Base-by-base conservation (phyloP, 208 protist genomes). In the Zelonia costaricensis region DNA sequence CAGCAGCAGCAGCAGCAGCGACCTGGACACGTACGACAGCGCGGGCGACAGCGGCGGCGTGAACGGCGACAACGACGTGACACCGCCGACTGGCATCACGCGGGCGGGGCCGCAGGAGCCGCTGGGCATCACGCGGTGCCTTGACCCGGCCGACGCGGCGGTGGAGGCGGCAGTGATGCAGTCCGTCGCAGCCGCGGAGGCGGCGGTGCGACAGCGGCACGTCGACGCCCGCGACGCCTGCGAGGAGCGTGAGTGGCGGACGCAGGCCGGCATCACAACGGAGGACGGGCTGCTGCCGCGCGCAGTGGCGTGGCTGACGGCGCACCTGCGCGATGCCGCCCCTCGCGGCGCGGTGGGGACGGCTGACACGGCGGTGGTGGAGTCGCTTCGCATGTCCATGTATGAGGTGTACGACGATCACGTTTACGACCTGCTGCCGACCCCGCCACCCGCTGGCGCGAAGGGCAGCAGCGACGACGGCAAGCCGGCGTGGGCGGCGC, bases 331-430 rank as follows among this genome's bases (percentile, higher is more conserved):
- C 40, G n/a, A 5, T 35, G 22, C 35, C 25, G 13, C 13, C 22
- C 43, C 9, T 36, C 18, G 16, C 27, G 23, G 38, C 42, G 20
- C 10, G 22, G 27, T 2, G 25, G 27, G n/a, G 44, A 13, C 2
- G 62, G 46, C 0, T 35, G 20, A 20, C 65, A n/a, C n/a, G n/a
- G n/a, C 72, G 1, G 55, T 66, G 49, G 67, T 82, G 27, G 53
- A 67, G 13, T 74, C 65, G 36, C 23, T 82, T 15, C 33, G 45
- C 23, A 57, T 78, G 18, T 75, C 71, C n/a, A 76, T 69, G 55
- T 74, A 67, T 35, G 77, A 83, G 45, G 70, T 83, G 33, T 78
- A 79, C 67, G 69, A 76, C 48, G 68, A 76, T n/a, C 66, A 59
- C 27, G 56, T 76, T 3, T 78, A 70, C 51, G 77, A 83, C 28